phyloP scores from a whole-genome alignment of 2,329 filamentous ascomycete species.

The Pleomassaria siparia region DNA sequence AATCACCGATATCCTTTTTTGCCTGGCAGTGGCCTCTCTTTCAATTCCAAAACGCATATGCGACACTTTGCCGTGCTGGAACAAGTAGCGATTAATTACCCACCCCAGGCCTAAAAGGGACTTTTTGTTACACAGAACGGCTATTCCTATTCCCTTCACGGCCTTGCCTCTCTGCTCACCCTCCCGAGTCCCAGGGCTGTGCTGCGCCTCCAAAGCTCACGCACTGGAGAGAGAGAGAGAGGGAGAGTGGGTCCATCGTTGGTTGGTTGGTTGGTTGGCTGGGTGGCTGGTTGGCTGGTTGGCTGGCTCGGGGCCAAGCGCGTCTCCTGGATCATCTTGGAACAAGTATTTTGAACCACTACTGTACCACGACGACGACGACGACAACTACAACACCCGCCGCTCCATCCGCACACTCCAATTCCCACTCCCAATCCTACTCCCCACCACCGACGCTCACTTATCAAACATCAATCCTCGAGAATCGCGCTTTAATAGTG shows the following conservation, averaged over 20 bases:
- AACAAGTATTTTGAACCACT: no score
- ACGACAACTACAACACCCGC: background rate
- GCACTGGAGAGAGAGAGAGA: no score
- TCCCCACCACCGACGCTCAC: constrained; percentile 3
- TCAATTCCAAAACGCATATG: constrained; percentile 12
- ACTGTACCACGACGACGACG: constrained; percentile 1
- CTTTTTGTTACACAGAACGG: constrained; percentile 3
- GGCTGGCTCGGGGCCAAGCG: no score
- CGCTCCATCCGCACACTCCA: background rate
- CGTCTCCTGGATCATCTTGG: no score
- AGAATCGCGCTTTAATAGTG: background rate
- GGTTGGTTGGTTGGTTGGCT: no score
- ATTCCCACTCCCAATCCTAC: background rate
- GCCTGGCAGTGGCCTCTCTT: background rate
- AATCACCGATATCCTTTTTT: no score
- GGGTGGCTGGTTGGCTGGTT: no score
- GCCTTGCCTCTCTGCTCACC: no score
- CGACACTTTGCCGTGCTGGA: constrained; percentile 3
- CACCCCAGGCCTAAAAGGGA: background rate
- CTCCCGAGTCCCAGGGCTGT: no score
- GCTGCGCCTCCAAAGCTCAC: no score
- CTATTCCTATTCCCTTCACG: no score
- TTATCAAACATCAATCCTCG: background rate
- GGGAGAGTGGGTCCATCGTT: no score
- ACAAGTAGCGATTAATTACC: constrained; percentile 3